phyloP scores from a whole-genome alignment of 306 rosid species.

The Canavalia gladiata region DNA sequence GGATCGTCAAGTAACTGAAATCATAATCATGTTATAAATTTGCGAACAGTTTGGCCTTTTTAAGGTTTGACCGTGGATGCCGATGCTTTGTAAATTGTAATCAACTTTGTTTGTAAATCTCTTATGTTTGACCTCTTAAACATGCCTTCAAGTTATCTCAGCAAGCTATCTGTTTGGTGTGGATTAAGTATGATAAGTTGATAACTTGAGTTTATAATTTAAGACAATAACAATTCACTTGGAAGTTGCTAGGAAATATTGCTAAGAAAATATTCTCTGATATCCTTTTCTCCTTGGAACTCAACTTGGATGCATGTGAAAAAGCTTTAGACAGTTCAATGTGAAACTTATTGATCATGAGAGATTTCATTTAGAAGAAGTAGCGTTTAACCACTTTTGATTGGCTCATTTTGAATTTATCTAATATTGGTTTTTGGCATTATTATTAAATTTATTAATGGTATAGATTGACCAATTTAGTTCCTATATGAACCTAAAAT shows the following conservation, averaged over 20 bases:
- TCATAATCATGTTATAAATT: conserved; percentile 4
- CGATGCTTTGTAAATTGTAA: background rate
- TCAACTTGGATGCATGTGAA: background rate
- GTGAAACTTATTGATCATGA: conserved; percentile 5
- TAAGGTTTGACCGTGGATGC: conserved; percentile 31
- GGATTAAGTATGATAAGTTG: conserved; percentile 12
- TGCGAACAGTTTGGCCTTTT: background rate
- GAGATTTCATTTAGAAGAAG: conserved; percentile 35
- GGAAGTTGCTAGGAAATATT: conserved; percentile 25
- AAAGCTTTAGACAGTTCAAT: conserved; percentile 4
- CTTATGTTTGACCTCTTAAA: conserved; percentile 22
- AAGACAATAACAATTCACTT: background rate
- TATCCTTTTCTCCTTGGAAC: conserved; percentile 16
- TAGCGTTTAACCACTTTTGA: background rate
- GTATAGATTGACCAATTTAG: conserved; percentile 26
- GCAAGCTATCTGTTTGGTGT: conserved; percentile 28
- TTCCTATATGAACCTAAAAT: conserved; percentile 6
- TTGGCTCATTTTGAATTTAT: conserved; percentile 34
- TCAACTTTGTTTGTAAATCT: conserved; percentile 3
- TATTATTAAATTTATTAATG: background rate
- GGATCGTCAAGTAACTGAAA: conserved; percentile 34
- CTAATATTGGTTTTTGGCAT: conserved; percentile 35
- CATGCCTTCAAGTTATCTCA: background rate
- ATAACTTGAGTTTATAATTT: background rate
- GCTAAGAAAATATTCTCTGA: conserved; percentile 14